Base-by-base conservation (phyloP, 495 filamentous ascomycete species). In the Annulohypoxylon nitens region DNA sequence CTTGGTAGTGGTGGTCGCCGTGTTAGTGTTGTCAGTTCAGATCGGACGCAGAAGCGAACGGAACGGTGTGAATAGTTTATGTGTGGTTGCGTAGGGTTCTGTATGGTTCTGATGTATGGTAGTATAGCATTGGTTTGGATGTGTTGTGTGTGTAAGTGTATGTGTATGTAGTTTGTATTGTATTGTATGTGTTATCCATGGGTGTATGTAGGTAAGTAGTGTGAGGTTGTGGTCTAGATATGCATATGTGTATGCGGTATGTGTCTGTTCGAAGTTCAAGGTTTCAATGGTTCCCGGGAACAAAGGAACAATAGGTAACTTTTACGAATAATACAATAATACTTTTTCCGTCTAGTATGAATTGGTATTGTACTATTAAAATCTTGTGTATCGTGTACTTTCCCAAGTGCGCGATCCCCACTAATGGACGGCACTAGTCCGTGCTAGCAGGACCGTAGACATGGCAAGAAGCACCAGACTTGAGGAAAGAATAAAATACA, bases 31-130 rank as follows among this genome's bases (percentile, higher is more conserved):
- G 65, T 69, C 61, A 67, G 51, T 65, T 75, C 25, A 77, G 76
- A 77, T 77, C 64, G 70, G 57, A 75, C 69, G 72, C 54, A 74
- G 51, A 75, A 75, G 68, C 45, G 66, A 75, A 69, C 59, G 68
- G 63, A 71, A 63, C 67, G 33, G 25, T 63, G 30, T 58, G 63
- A 8, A 36, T n/a, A 14, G 50, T 25, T 54, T 36, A 20, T 37
- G 30, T 55, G 51, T 55, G 51, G 51, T 55, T 55, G 51, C 25
- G 51, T 55, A 34, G 23, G 25, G 51, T 55, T 55, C 14, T 55
- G 50, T 54, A 26, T 34, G 11, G 51, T 55, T 55, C 20, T 55
- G n/a, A 16, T 55, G 18, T 51, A 18, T 20, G 51, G 51, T 55
- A 2, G 51, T 55, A 34, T 34, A 12, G 26, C 34, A 37, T 30